Conservation (phyloP, 371 early-diverging fungal genomes). For the Lichtheimia ornata region DNA sequence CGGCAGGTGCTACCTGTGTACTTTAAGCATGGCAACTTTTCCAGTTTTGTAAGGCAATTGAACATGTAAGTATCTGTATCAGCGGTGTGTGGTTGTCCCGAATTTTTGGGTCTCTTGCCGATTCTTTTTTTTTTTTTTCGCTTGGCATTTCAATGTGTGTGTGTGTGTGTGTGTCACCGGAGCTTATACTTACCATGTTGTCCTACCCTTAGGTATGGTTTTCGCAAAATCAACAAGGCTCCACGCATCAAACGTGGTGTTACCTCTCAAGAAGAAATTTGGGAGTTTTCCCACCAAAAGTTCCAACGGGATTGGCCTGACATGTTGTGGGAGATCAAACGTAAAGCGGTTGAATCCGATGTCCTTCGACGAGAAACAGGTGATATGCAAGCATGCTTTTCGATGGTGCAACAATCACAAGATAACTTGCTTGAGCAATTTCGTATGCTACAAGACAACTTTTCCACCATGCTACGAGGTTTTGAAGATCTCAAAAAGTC, state of each 20-base stretch:
- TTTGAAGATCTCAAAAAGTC: slow-evolving; percentile 65
- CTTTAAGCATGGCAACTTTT: slow-evolving; percentile 94
- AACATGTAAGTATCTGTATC: slow-evolving; percentile 85
- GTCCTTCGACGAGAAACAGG: slow-evolving; percentile 70
- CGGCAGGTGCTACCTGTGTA: slow-evolving; percentile 81
- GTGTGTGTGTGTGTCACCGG: neutral
- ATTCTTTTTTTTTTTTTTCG: neutral
- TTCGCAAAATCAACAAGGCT: slow-evolving; percentile 86
- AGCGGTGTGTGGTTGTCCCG: too few relatives aligned
- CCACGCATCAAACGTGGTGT: slow-evolving; percentile 74
- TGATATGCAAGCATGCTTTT: slow-evolving; percentile 69
- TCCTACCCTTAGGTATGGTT: slow-evolving; percentile 60
- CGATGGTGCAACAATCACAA: slow-evolving; percentile 63
- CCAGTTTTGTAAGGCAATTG: slow-evolving; percentile 93
- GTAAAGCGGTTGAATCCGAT: slow-evolving; percentile 81
- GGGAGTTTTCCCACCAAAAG: slow-evolving; percentile 90
- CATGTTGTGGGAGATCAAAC: slow-evolving; percentile 79
- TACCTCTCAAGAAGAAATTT: slow-evolving; percentile 73
- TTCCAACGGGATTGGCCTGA: slow-evolving; percentile 80
- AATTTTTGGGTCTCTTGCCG: too few relatives aligned
- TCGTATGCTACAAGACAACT: slow-evolving; percentile 65
- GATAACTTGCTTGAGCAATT: slow-evolving; percentile 25
- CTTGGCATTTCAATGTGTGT: too few relatives aligned
- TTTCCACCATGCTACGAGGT: slow-evolving; percentile 64
- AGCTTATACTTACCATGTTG: slow-evolving; percentile 4